phyloP scores from a whole-genome alignment of 2,329 filamentous ascomycete genomes.

The Bipolaris zeicola region DNA sequence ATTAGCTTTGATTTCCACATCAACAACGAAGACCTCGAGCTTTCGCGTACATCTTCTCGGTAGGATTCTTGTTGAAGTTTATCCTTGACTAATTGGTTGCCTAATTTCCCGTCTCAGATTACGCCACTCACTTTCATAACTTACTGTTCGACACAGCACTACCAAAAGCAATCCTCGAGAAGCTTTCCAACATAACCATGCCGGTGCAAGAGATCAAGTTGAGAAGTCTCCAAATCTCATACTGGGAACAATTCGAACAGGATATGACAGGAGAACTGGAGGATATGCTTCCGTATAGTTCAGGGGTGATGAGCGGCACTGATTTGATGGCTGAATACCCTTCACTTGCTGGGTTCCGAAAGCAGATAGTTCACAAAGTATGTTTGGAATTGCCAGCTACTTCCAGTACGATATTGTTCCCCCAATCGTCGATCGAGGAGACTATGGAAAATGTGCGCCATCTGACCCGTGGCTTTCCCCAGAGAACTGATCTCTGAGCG shows the following conservation, averaged over 20 bases:
- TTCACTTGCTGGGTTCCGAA: too few species aligned
- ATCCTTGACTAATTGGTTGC: conserved; percentile 3
- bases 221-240: conserved; percentile 1
- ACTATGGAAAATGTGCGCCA: conserved; percentile 8
- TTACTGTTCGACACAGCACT: conserved; percentile 9
- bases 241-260: not conserved
- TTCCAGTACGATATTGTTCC: conserved; percentile 10
- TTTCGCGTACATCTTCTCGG: not conserved
- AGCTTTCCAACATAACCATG: not conserved
- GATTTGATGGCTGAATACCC: too few species aligned
- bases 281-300: too few species aligned
- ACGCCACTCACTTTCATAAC: conserved; percentile 6
- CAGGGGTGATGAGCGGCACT: too few species aligned
- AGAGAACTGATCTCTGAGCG: not conserved
- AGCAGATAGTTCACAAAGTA: not conserved
- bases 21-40: conserved; percentile 1
- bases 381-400: conserved; percentile 12
- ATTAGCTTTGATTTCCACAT: conserved; percentile 18
- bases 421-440: not conserved
- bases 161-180: not conserved
- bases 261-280: too few species aligned
- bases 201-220: not conserved
- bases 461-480: conserved; percentile 8
- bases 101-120: not conserved
- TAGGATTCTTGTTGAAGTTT: not conserved